Percentiles rank a stretch among this genome's conserved stretches.
These are phyloP conservation scores for Pseudocohnilembus persalinus DNA, from an alignment of 169 alveolate genomes.

Conservation along the genomic window DNA sequence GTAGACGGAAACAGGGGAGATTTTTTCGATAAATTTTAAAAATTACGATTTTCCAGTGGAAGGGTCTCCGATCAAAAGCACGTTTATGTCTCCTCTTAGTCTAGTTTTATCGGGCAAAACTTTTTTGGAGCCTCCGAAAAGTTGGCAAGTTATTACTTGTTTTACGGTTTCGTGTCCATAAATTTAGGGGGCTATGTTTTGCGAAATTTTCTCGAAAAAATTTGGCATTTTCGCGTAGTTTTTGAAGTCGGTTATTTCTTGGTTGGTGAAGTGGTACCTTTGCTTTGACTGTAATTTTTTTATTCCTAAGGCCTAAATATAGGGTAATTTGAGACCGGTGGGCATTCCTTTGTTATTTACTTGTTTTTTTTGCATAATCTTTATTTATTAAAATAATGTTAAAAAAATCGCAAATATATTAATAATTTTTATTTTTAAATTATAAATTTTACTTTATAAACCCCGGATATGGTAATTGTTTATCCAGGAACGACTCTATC, in stretches of 20 bases:
- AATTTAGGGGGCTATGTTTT: slow-evolving; percentile 97
- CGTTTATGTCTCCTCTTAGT: slow-evolving; percentile 96
- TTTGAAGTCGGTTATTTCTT: slow-evolving; percentile 77
- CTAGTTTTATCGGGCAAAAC: slow-evolving; percentile 94
- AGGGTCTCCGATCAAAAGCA: slow-evolving; percentile 96
- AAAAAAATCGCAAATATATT: no score
- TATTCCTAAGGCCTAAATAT: slow-evolving; percentile 83
- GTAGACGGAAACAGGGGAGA: slow-evolving; percentile 98
- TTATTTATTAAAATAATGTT: neutral
- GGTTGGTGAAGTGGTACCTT: slow-evolving; percentile 64
- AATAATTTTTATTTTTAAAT: slow-evolving; percentile 41
- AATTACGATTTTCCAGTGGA: slow-evolving; percentile 98
- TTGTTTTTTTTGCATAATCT: slow-evolving; percentile 10
- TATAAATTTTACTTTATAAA: slow-evolving; percentile 60
- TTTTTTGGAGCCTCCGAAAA: slow-evolving; percentile 99
- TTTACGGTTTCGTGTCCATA: slow-evolving; percentile 96
- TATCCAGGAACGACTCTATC: slow-evolving; percentile 97
- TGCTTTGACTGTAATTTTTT: slow-evolving; percentile 58
- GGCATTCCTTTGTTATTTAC: slow-evolving; percentile 38
- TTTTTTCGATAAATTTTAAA: slow-evolving; percentile 95
- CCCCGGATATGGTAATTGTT: slow-evolving; percentile 95
- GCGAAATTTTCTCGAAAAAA: slow-evolving; percentile 91
- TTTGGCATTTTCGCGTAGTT: slow-evolving; percentile 89
- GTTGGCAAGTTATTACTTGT: slow-evolving; percentile 97
- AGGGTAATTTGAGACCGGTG: slow-evolving; percentile 69